These are phyloP conservation scores for Pseudogymnoascus sp. DNA, from an alignment of 2,329 filamentous ascomycete genomes.

Conservation along the genomic window DNA sequence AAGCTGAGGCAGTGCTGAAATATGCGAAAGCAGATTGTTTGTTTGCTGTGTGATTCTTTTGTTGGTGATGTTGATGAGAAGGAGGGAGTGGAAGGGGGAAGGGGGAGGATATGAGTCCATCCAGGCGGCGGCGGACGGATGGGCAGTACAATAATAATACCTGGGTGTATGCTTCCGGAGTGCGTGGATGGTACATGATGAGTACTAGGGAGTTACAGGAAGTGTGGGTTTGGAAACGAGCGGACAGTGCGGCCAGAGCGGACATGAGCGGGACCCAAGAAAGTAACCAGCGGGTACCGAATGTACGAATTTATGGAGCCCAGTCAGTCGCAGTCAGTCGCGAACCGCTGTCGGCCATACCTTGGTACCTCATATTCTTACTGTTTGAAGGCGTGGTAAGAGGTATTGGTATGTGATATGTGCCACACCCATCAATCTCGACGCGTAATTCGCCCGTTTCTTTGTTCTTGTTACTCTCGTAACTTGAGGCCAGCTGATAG, in stretches of 20 bases:
- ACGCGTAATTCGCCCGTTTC: neutral
- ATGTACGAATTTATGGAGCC: neutral
- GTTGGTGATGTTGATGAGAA: constrained; percentile 44
- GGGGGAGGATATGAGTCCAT: constrained; percentile 16
- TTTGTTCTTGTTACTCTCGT: neutral
- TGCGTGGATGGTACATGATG: neutral
- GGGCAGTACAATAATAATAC: neutral
- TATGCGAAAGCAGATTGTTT: constrained; percentile 27
- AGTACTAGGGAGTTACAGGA: neutral
- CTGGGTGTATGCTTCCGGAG: neutral
- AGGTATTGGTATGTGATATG: neutral
- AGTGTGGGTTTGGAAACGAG: neutral
- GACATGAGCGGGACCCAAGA: neutral
- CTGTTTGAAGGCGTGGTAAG: neutral
- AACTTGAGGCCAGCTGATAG: neutral
- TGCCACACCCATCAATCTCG: neutral
- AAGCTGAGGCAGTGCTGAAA: neutral
- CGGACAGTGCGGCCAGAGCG: neutral
- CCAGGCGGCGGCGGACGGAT: neutral
- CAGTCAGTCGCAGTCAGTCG: neutral
- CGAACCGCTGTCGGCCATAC: neutral
- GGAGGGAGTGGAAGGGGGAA: constrained; percentile 30
- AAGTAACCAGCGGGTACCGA: neutral
- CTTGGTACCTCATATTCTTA: neutral
- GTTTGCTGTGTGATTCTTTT: constrained; percentile 31